Base-by-base conservation (phyloP, 2,329 filamentous ascomycete genomes). In the Cadophora gregata region DNA sequence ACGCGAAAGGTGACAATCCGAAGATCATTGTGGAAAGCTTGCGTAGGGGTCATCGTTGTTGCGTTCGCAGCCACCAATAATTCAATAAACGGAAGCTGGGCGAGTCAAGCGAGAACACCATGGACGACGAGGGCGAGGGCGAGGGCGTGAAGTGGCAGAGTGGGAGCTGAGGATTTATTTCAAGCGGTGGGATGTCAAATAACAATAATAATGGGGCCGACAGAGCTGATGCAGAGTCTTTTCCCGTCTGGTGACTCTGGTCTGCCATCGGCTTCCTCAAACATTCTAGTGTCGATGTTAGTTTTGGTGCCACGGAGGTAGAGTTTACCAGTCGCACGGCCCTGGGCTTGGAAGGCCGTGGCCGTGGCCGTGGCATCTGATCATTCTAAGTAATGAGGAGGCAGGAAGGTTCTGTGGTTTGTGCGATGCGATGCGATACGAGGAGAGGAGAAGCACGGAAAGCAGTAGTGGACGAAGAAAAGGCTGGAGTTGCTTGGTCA, bases 251-350 rank as follows among this genome's bases (percentile, higher is more conserved):
- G 38, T 16, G 4, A 14, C 6, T 16, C 8, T 38, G 6, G 16
- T n/a, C 42, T 51, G 27, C 25, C 55, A 16, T 58, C 33, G 55
- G 55, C 21, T 58, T 38, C 55, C 55, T 58, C 55, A 36, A 42
- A 24, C 31, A 36, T 58, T 38, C 55, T 58, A 42, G 55, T 58
- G 55, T 19, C 55, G 55, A 58, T 58, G 33, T 2, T 58, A 58
- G 55, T 42, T 38, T n/a, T n/a, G n/a, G n/a, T n/a, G n/a, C n/a
- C n/a, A n/a, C 21, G 55, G 42, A 42, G 33, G 12, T 36, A 6
- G 21, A 25, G 55, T 42, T 42, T 33, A 25, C 31, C n/a, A 38
- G n/a, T 21, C n/a, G 55, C 55, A 58, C 55, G 55, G 55, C 55
- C 55, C 31, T 19, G 33, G 33, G 31, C 55, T 58, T 42, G 21